Conservation (phyloP, 1,284 basidiomycete genomes). For the Singerocomus inundabilis region DNA sequence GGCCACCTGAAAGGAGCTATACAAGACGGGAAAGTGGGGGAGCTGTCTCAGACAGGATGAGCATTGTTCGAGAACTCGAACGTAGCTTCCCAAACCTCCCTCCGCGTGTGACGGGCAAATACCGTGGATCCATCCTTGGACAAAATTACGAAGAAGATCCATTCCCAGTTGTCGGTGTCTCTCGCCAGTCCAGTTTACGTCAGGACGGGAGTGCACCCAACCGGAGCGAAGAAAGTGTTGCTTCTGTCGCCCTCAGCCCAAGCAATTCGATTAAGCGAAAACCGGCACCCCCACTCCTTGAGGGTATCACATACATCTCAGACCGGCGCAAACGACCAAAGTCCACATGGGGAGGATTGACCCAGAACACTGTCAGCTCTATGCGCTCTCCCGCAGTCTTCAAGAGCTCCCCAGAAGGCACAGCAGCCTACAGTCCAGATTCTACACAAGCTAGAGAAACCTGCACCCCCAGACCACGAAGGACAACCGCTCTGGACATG, state of each 20-base stretch:
- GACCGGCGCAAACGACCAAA: conserved; percentile 2
- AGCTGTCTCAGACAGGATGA: conserved; percentile 38
- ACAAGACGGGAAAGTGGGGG: conserved; percentile 21
- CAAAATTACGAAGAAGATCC: conserved; percentile 26
- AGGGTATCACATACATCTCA: conserved; percentile 10
- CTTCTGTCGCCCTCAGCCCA: conserved; percentile 10
- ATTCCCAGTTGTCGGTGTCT: conserved; percentile 27
- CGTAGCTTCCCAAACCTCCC: conserved; percentile 53
- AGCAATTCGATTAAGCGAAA: conserved; percentile 32
- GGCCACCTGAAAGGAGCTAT: conserved; percentile 8
- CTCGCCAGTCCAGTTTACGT: conserved; percentile 27
- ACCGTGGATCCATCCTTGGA: conserved; percentile 34
- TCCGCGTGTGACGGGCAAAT: conserved; percentile 34
- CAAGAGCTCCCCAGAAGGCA: conserved; percentile 5
- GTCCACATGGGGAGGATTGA: conserved; percentile 31
- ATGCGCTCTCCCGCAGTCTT: conserved; percentile 6
- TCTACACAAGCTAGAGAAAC: conserved; percentile 3
- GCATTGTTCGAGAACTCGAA: conserved; percentile 48
- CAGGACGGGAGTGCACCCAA: conserved; percentile 1
- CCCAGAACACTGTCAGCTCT: background rate
- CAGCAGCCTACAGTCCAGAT: conserved; percentile 1
- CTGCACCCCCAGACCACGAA: conserved; percentile 15
- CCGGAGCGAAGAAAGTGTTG: conserved; percentile 17
- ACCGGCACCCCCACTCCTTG: conserved; percentile 31
- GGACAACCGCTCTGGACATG: conserved; percentile 15